These are phyloP conservation scores for Penstemon eatonii DNA, from an alignment of 257 asterid species.

Conservation along the genomic window DNA sequence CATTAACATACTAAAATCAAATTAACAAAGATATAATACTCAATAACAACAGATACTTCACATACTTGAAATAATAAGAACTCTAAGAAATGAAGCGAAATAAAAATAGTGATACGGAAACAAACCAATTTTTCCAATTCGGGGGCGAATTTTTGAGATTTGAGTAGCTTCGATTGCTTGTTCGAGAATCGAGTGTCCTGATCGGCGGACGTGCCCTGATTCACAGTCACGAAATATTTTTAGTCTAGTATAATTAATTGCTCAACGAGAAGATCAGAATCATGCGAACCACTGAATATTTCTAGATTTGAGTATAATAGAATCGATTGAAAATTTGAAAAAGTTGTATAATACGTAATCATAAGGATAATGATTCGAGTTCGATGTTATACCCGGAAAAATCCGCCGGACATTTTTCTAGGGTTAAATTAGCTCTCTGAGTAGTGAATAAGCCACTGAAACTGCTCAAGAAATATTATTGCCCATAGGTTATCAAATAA, in stretches of 20 bases:
- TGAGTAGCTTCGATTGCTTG: conserved; percentile 91
- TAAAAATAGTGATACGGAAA: not conserved
- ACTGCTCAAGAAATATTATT: no score
- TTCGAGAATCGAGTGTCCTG: conserved; percentile 99
- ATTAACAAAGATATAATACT: not conserved
- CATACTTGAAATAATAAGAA: not conserved
- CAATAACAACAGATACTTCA: not conserved
- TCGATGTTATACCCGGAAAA: conserved; percentile 66
- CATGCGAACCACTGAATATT: not conserved
- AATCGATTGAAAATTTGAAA: not conserved
- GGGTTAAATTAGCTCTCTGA: conserved; percentile 45
- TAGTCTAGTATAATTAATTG: not conserved
- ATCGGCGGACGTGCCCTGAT: conserved; percentile 95
- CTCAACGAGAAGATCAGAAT: conserved; percentile 22
- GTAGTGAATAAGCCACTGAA: not conserved
- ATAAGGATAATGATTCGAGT: not conserved
- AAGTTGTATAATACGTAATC: not conserved
- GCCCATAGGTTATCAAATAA: no score
- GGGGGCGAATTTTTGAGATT: conserved; percentile 93
- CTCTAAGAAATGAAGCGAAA: not conserved
- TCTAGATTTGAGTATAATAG: not conserved
- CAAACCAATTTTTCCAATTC: conserved; percentile 92
- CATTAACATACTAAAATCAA: not conserved
- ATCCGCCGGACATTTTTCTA: conserved; percentile 88
- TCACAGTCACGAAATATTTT: conserved; percentile 9